Evolutionary conservation across 192 early-diverging fungal species (phyloP).

Genomic region (Coemansia sp.): DNA sequence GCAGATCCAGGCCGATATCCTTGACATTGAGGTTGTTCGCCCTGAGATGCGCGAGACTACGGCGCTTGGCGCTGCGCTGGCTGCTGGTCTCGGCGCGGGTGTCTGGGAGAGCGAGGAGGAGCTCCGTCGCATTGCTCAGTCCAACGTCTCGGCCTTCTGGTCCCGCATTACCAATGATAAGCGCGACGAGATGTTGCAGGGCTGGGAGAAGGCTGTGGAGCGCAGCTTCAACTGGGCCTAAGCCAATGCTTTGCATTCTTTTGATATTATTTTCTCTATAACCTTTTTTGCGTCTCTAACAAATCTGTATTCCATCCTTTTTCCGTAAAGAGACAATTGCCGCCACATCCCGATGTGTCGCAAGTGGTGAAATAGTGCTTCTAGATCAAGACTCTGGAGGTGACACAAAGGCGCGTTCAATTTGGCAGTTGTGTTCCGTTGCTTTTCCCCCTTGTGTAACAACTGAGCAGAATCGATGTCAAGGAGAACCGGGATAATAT

Average conservation of each 20-base stretch:
- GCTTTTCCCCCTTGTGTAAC: neutral
- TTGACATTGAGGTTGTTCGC: slow-evolving; percentile 76
- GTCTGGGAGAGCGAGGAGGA: slow-evolving; percentile 62
- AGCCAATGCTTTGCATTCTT: slow-evolving; percentile 8
- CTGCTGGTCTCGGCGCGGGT: slow-evolving; percentile 77
- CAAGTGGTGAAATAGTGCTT: neutral
- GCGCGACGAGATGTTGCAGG: slow-evolving; percentile 60
- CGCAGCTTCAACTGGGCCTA: slow-evolving; percentile 67
- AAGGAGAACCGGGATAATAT: too few relatives aligned
- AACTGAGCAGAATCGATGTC: neutral
- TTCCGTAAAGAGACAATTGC: neutral
- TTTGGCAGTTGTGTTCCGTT: too few relatives aligned
- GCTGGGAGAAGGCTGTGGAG: slow-evolving; percentile 79
- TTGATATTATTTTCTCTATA: neutral
- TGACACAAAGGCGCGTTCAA: too few relatives aligned
- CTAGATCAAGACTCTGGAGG: neutral
- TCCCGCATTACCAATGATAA: slow-evolving; percentile 58
- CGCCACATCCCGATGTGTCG: neutral
- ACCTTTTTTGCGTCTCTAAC: neutral
- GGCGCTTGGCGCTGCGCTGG: slow-evolving; percentile 89
- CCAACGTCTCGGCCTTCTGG: slow-evolving; percentile 55
- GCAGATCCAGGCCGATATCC: slow-evolving; percentile 89
- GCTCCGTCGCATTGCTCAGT: slow-evolving; percentile 59
- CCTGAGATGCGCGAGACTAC: slow-evolving; percentile 91
- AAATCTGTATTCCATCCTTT: neutral